Conservation (phyloP, 2,329 filamentous ascomycete genomes). For the Stylonectria norvegica region DNA sequence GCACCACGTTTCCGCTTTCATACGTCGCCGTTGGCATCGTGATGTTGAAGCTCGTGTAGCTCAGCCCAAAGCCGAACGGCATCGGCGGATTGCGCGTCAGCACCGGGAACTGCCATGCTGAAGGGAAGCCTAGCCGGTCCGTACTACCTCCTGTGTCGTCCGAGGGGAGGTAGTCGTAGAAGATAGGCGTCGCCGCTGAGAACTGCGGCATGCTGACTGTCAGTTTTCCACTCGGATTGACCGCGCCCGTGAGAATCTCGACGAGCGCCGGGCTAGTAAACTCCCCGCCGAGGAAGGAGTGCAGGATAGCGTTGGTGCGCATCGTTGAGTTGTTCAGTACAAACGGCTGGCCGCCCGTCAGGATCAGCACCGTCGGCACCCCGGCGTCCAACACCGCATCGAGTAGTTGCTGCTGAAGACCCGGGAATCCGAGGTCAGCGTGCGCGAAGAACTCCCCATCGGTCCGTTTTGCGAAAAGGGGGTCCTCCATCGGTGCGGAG, state of each 20-base stretch:
- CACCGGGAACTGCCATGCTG: constrained; percentile 36
- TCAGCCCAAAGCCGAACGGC: constrained; percentile 59
- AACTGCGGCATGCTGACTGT: constrained; percentile 47
- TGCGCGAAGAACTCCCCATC: constrained; percentile 33
- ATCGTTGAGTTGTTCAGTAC: constrained; percentile 27
- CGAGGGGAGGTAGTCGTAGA: constrained; percentile 63
- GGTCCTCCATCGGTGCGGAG: constrained; percentile 22
- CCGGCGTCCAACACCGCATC: constrained; percentile 31
- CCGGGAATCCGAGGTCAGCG: constrained; percentile 30
- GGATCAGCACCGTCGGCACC: constrained; percentile 29
- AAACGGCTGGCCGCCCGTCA: constrained; percentile 32
- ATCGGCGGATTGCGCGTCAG: constrained; percentile 21
- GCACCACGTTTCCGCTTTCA: constrained; percentile 41
- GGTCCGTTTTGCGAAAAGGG: constrained; percentile 30
- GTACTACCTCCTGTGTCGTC: constrained; percentile 58
- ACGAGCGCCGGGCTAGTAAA: constrained; percentile 61
- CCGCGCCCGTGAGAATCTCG: constrained; percentile 60
- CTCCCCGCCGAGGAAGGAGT: constrained; percentile 62
- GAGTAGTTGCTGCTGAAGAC: constrained; percentile 33
- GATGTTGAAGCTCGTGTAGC: constrained; percentile 60
- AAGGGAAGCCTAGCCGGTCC: constrained; percentile 52
- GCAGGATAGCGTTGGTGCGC: constrained; percentile 52
- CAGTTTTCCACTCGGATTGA: constrained; percentile 49
- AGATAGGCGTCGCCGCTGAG: constrained; percentile 50
- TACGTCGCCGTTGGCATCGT: constrained; percentile 29